These are phyloP conservation scores for Pittosporum tobira DNA, from an alignment of 129 eudicot species.

Conservation along the genomic window DNA sequence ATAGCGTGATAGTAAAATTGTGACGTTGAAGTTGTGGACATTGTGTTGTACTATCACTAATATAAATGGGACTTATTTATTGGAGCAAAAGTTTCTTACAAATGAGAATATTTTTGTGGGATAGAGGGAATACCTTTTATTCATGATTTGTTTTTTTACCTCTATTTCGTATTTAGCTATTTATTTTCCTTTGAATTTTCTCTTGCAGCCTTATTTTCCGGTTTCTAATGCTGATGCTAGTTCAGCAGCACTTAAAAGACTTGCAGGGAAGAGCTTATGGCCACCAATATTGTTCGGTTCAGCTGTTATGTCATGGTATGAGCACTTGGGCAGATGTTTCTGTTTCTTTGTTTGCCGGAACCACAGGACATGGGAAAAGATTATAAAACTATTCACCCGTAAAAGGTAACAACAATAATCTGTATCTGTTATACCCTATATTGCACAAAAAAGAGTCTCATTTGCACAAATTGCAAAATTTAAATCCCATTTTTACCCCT, in stretches of 20 bases:
- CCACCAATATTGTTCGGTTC: conserved; percentile 68
- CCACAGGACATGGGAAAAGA: conserved; percentile 63
- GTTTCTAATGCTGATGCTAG: conserved; percentile 33
- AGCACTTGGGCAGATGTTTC: conserved; percentile 71
- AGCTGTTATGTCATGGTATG: conserved; percentile 85
- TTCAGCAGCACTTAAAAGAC: conserved; percentile 32
- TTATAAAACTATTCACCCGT: conserved; percentile 41
- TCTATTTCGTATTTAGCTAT: not conserved
- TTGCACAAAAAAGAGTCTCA: not conserved
- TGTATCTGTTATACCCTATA: not conserved
- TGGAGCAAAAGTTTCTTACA: not conserved
- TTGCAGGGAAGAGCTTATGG: conserved; percentile 64
- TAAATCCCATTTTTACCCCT: not conserved
- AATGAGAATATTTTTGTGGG: not conserved
- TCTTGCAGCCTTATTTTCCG: conserved; percentile 45
- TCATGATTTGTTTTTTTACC: not conserved
- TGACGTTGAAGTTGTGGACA: no score
- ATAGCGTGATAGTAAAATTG: not conserved
- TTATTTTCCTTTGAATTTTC: not conserved
- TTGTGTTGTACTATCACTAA: no score
- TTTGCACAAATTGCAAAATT: no score
- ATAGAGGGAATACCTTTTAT: not conserved
- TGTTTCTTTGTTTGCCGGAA: conserved; percentile 63
- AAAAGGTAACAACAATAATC: conserved; percentile 33
- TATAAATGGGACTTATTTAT: not conserved